These are phyloP conservation scores for Leersia perrieri DNA, from an alignment of 176 grass and related monocot genomes.

Conservation along the genomic window DNA sequence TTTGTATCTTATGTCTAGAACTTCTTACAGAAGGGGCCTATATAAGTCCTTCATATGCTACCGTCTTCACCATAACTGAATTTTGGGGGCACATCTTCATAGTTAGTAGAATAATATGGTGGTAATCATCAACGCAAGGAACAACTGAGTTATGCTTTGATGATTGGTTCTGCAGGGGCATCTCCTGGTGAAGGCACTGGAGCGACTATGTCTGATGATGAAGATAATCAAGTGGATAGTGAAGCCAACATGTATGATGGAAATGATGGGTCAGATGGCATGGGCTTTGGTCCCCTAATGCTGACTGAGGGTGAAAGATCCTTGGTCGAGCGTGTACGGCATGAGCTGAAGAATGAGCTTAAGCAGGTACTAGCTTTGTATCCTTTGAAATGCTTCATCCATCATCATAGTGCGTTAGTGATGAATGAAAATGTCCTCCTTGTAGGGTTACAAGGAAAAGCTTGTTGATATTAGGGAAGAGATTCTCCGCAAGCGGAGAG, in stretches of 20 bases:
- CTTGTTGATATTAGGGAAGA: conserved; percentile 97
- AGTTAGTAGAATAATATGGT: background rate
- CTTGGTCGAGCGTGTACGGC: conserved; percentile 90
- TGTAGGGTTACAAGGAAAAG: conserved; percentile 94
- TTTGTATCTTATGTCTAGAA: background rate
- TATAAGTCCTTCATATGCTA: background rate
- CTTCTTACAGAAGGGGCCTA: background rate
- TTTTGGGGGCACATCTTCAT: background rate
- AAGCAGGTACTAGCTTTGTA: conserved; percentile 66
- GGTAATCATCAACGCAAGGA: background rate
- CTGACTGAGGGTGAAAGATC: conserved; percentile 92
- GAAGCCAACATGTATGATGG: conserved; percentile 73
- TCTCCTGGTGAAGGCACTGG: conserved; percentile 97
- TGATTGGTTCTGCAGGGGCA: conserved; percentile 59
- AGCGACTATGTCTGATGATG: conserved; percentile 96
- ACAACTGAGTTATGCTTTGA: conserved; percentile 8
- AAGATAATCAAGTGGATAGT: conserved; percentile 91
- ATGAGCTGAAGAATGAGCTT: conserved; percentile 88
- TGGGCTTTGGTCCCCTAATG: conserved; percentile 88
- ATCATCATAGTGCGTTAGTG: background rate
- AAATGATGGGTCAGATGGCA: conserved; percentile 74
- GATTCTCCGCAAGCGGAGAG: conserved; percentile 91
- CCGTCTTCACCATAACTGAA: background rate
- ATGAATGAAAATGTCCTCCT: conserved; percentile 14
- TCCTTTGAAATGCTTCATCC: background rate